Percentiles rank a stretch among this genome's conserved stretches.
phyloP scores from a whole-genome alignment of 2,329 filamentous ascomycete species.

The Diaporthe citriasiana region DNA sequence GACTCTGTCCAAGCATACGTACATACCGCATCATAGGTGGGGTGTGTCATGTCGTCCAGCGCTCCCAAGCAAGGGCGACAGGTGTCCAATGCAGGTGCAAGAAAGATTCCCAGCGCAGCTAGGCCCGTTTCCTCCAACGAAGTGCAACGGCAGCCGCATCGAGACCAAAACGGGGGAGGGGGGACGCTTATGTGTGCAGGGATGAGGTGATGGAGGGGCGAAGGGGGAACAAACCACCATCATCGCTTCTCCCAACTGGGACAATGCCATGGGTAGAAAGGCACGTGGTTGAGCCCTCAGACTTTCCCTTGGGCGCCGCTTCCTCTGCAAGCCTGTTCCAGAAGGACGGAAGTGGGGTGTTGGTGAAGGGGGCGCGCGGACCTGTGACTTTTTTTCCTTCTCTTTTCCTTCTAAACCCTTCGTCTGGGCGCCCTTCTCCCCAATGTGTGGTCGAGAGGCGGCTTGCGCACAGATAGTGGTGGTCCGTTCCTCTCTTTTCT shows the following conservation, averaged over 20 bases:
- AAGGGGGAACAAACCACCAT: not conserved
- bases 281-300: not conserved
- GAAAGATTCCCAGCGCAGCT: not conserved
- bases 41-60: not conserved
- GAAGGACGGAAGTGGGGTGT: conserved; percentile 21
- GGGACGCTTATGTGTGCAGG: not conserved
- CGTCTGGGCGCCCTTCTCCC: not conserved
- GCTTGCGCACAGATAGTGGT: conserved; percentile 11
- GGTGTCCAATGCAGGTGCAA: not conserved
- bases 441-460: not conserved
- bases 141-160: not conserved
- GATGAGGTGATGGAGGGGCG: not conserved
- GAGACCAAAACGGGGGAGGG: not conserved
- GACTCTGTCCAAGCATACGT: not conserved
- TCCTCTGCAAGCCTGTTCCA: conserved; percentile 15
- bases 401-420: not conserved
- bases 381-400: not conserved
- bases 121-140: not conserved
- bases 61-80: not conserved
- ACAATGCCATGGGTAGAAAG: not conserved
- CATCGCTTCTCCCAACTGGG: not conserved
- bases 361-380: not conserved
- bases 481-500: conserved; percentile 1
- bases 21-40: not conserved
- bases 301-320: conserved; percentile 1